Evolutionary conservation across 2,329 filamentous ascomycete genomes (phyloP), one percentile per base, ranked within the genome.

Genomic region (Talaromyces sp.): DNA sequence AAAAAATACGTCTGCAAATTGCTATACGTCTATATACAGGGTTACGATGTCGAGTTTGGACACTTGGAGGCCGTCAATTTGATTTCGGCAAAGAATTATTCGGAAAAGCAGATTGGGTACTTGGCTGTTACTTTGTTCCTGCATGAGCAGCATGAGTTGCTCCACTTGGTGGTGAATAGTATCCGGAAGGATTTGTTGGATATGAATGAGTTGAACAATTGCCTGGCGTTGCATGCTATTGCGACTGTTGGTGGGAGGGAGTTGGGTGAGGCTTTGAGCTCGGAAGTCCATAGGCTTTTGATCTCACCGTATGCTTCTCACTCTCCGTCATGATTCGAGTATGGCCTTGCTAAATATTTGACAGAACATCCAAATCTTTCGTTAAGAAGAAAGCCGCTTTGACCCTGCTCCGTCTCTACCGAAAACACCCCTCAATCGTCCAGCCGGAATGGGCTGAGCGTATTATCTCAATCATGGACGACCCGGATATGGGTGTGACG

Each of bases 1-100:
- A 99, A 99, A 86, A 99, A 99, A 90, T 99, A 99, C 77, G 95
- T 99, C 70, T 99, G 95, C 91, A 99, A 99, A 88, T 87, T 99
- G 71, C 84, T 99, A 67, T 99, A 99, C 79, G 98, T 99, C 74
- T 99, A 99, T 79, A 99, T 99, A 67, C 87, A 99, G 69, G 95
- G 95, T 58, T 99, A 95, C 90, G 94, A 99, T 77, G 94, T 99
- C 80, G 96, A 98, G 78, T 99, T 99, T 78, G 95, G 95, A 64
- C 95, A 99, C 76, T 88, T 99, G 70, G 95, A 99, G 81, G 96
- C 96, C 39, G 94, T 99, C 75, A 98, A 98, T 75, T 87, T 99
- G 73, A 96, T 99, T 71, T 97, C 94, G 33, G 93, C 94, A 64
- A 93, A 85, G 74, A 99, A 98, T 77, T 99, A 98, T 81, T 98